Evolutionary conservation across 148 eudicot species (phyloP).

Genomic region (Cornus florida): DNA sequence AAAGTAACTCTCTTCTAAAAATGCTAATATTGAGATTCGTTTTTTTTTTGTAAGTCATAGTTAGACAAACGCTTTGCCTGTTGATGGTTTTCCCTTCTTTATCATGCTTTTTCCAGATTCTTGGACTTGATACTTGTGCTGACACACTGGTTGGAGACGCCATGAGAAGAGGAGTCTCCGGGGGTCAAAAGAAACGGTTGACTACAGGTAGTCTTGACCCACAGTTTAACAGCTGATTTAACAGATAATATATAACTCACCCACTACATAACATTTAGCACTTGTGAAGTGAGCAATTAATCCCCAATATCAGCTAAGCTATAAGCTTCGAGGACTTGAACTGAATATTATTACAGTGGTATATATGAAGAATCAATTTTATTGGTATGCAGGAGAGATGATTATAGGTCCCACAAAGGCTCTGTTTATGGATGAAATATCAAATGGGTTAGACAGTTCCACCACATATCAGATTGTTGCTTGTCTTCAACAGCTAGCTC

Average conservation of each 20-base stretch:
- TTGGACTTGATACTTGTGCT: conserved; percentile 78
- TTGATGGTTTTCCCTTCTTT: conserved; percentile 8
- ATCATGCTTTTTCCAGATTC: conserved; percentile 45
- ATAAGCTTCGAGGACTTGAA: background rate
- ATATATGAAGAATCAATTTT: background rate
- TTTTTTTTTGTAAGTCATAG: background rate
- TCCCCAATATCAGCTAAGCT: background rate
- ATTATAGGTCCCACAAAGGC: conserved; percentile 81
- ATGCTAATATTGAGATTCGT: background rate
- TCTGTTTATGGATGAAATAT: conserved; percentile 87
- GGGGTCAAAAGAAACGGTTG: conserved; percentile 86
- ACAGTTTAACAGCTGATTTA: background rate
- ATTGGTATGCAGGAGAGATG: conserved; percentile 69
- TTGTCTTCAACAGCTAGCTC: conserved; percentile 70
- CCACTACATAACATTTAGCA: background rate
- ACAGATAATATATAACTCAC: background rate
- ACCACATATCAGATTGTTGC: conserved; percentile 77
- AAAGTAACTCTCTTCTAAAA: conserved; percentile 46
- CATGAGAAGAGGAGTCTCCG: conserved; percentile 87
- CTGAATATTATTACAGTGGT: background rate
- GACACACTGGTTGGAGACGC: conserved; percentile 72
- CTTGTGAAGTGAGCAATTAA: background rate
- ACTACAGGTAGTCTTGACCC: conserved; percentile 53
- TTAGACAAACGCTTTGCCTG: background rate
- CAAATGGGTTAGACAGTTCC: conserved; percentile 90